Evolutionary conservation across 176 grass and related monocot species (phyloP), one percentile per base, ranked within the genome.

Genomic region (Eleusine indica): DNA sequence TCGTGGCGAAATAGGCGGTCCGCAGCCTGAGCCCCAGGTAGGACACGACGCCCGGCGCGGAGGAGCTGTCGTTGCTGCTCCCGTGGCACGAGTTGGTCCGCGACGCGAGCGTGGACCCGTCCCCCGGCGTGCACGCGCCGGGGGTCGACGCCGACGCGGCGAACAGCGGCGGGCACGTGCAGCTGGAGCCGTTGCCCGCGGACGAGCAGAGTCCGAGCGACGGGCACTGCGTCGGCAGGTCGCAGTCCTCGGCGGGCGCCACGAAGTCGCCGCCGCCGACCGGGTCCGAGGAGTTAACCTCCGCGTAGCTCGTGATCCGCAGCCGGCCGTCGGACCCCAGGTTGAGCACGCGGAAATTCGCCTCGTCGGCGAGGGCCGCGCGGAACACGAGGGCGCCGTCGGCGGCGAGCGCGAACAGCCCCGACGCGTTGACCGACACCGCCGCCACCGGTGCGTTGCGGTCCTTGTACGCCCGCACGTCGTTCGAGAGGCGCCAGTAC

Each of bases 401-500:
- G 69, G 76, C 68, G 17, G 91, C 77, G 2, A 87, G 10, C 7
- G 85, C 70, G 68, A 88, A 86, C 11, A 98, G 30, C 5, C 92
- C 92, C 39, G 91, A 93, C 38, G 82, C 58, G 66, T 95, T 98
- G 19, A 87, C 56, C 41, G 83, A 82, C 96, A 98, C 82, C 64
- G 60, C 80, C 28, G 82, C 83, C 56, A 88, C 92, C 0, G 53
- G 82, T 25, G 0, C 60, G 82, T 85, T 93, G 25, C 22, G 64
- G 40, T 95, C 87, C 85, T 87, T 87, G 70, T 87, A 76, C 17
- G 82, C 84, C 41, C 92, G 87, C 22, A 58, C 4, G 57, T 98
- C 95, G 68, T 81, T 93, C 4, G 90, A 93, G 13, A 95, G 79
- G 35, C 72, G 78, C 92, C 93, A 98, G 88, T 98, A 98, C 8